Evolutionary conservation across 805 yeast species (phyloP), one percentile per base, ranked within the genome.

Genomic region (Hanseniaspora mollemarum): DNA sequence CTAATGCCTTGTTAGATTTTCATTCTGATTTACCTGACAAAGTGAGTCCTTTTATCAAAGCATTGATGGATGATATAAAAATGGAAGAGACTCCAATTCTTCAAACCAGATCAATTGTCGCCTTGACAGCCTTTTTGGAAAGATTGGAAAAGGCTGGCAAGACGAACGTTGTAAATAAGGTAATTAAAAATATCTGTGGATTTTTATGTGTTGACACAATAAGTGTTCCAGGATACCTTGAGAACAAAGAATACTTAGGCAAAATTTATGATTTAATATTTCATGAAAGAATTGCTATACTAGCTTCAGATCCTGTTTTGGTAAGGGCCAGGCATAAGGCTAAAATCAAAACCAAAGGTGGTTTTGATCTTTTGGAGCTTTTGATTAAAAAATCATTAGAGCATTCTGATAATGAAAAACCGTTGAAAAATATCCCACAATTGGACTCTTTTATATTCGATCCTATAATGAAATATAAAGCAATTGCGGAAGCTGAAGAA

Each of bases 161-260:
- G 60, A 63, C 62, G n/a, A 80, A 79, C 33, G 92, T 90, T 1
- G 79, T 90, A 2, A 94, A 86, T 58, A 92, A 92, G 62, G 83
- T 94, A 56, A 77, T 86, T 40, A 90, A 86, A 62, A 92, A 92
- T 60, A 68, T 94, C 51, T 85, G 95, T 67, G 95, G 90, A 0
- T 90, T 90, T 62, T 62, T 92, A 46, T 92, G 98, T 67, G 96
- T 88, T 29, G 98, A 90, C 62, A 87, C 96, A 0, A 77, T 92
- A 2, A 96, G 88, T 61, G 96, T 90, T 29, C 98, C 98, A 2
- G 96, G 87, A 59, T 92, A 86, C 60, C 71, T 72, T 15, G 80
- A 83, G 41, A 83, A 84, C 57, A 74, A 75, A 35, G 64, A 67
- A 13, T 69, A 72, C 51, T 71, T 65, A 16, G 77, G 75, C 41